phyloP scores from a whole-genome alignment of 257 asterid species.

The Primulina eburnea region DNA sequence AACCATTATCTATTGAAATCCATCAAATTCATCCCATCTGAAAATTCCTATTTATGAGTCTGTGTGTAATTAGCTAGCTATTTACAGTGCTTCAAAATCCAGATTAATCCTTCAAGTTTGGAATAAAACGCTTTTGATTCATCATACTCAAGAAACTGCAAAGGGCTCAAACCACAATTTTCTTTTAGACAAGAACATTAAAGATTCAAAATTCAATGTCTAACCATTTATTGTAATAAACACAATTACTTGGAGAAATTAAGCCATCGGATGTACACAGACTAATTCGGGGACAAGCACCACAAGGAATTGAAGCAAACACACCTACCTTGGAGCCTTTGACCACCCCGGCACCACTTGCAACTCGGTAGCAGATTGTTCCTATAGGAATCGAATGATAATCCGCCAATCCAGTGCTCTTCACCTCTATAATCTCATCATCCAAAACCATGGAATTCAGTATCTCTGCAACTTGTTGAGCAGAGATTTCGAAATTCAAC shows the following conservation, averaged over 20 bases:
- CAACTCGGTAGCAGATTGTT: slow-evolving; percentile 45
- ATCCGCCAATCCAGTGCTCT: slow-evolving; percentile 72
- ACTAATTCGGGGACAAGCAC: slow-evolving; percentile 57
- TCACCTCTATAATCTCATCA: slow-evolving; percentile 57
- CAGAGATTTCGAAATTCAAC: slow-evolving; percentile 29
- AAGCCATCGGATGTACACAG: slow-evolving; percentile 59
- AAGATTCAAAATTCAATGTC: slow-evolving; percentile 38
- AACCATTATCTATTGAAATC: no score
- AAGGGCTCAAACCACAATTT: neutral
- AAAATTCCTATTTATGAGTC: no score
- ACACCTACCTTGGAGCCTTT: slow-evolving; percentile 38
- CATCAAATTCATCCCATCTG: no score
- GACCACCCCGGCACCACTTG: slow-evolving; percentile 26
- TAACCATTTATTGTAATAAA: slow-evolving; percentile 61
- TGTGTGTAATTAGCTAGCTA: no score
- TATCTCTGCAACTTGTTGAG: slow-evolving; percentile 41
- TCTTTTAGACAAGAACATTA: neutral
- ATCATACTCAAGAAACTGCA: neutral
- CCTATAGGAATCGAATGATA: slow-evolving; percentile 53
- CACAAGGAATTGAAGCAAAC: slow-evolving; percentile 73
- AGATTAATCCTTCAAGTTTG: neutral
- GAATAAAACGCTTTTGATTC: neutral
- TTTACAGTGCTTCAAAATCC: no score
- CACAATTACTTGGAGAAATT: slow-evolving; percentile 66
- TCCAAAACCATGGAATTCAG: slow-evolving; percentile 54